Percentiles rank a stretch among this genome's conserved stretches.
Conservation (phyloP, 2,329 filamentous ascomycete species). For the Sarocladium brachiariae region DNA sequence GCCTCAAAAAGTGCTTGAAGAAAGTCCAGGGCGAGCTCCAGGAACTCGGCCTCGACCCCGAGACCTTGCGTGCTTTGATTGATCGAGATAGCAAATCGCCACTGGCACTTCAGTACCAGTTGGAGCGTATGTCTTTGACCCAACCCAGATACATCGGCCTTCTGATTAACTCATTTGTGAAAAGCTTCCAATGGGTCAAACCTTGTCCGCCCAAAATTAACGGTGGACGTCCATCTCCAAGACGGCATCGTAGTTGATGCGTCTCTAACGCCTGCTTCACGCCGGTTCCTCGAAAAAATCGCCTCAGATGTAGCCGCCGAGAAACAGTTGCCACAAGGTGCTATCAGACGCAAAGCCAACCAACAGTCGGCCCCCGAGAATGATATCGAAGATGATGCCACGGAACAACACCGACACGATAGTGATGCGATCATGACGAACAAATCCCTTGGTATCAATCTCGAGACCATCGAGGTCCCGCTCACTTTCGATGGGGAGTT, state of each 20-base stretch:
- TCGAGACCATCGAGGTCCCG: conserved; percentile 59
- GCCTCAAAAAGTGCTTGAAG: conserved; percentile 86
- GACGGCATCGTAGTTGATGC: conserved; percentile 65
- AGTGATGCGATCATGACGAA: not conserved
- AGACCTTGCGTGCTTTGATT: conserved; percentile 61
- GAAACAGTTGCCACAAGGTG: not conserved
- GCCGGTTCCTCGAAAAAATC: conserved; percentile 55
- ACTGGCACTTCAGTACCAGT: conserved; percentile 45
- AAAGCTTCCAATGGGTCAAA: conserved; percentile 32
- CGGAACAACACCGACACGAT: conserved; percentile 4
- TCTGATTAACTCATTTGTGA: conserved; percentile 2
- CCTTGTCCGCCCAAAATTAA: conserved; percentile 59
- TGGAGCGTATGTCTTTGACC: conserved; percentile 35
- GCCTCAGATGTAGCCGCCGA: conserved; percentile 33
- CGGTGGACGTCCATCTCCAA: conserved; percentile 59
- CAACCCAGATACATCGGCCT: not conserved
- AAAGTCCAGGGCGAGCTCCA: conserved; percentile 66
- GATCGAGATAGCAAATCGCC: conserved; percentile 40
- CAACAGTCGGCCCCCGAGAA: conserved; percentile 10
- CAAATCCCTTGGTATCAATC: conserved; percentile 6
- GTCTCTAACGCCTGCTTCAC: conserved; percentile 57
- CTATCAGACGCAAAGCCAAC: not conserved
- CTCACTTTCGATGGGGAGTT: conserved; percentile 73
- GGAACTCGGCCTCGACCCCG: conserved; percentile 63
- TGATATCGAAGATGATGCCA: conserved; percentile 7